phyloP scores from a whole-genome alignment of 2,329 filamentous ascomycete genomes.

The Gliomastix tumulicola region DNA sequence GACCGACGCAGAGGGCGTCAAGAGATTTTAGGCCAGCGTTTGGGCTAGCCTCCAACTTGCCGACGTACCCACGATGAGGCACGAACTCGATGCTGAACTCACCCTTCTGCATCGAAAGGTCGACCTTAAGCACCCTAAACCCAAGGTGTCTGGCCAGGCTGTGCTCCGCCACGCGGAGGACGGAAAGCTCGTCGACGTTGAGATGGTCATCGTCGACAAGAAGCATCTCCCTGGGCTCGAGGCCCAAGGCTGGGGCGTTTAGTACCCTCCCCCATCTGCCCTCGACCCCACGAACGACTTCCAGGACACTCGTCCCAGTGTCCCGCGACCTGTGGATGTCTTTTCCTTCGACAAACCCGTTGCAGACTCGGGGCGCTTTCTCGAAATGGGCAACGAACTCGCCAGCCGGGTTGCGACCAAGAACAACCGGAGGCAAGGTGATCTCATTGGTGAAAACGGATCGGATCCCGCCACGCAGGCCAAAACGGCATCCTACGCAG shows the following conservation, averaged over 20 bases:
- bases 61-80: background rate
- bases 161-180: background rate
- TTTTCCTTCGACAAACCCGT: constrained; percentile 3
- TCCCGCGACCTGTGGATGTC: constrained; percentile 1
- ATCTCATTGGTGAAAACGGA: constrained; percentile 7
- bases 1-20: background rate
- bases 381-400: constrained; percentile 3
- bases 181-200: background rate
- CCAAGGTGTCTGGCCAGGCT: no score
- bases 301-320: background rate
- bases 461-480: constrained; percentile 3
- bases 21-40: background rate
- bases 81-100: background rate
- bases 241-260: constrained; percentile 7
- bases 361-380: constrained; percentile 2
- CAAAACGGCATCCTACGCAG: constrained; percentile 2
- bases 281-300: constrained; percentile 2
- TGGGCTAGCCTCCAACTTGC: background rate
- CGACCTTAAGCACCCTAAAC: no score
- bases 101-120: background rate
- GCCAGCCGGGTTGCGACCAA: constrained; percentile 2
- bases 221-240: background rate
- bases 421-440: constrained; percentile 3
- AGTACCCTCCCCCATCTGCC: constrained; percentile 2
- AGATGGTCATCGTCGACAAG: background rate